Base-by-base conservation (phyloP, 2,329 filamentous ascomycete genomes). In the Neofusicoccum ribis region DNA sequence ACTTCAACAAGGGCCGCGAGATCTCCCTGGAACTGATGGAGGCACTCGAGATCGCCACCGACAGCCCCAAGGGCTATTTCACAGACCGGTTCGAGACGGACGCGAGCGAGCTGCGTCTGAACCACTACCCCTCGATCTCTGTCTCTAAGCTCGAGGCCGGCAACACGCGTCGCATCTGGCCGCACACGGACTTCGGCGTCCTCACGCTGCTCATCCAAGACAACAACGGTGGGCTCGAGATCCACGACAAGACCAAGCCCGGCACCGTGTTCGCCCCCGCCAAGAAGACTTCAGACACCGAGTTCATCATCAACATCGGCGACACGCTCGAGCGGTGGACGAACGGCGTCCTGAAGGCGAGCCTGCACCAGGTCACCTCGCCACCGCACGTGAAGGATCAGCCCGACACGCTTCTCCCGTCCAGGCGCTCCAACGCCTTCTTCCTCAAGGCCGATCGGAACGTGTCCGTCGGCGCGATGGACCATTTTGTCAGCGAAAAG, bases 131-230 rank as follows among this genome's bases (percentile, higher is more conserved):
- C 0, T 51, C 76, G 6, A 67, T 79, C 15, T 60, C 70, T 0
- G 70, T 70, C 1, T 51, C 60, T 2, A 63, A 2, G 67, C 77
- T 17, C 70, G 80, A 11, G 15, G 23, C 3, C 17, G 67, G 3
- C 61, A 70, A 8, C 70, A 69, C 69, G 3, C 69, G 72, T 1
- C 70, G 79, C 2, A 80, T 80, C 58, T 73, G 76, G n/a, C 77
- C 79, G 2, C 80, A 82, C 61, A 77, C 75, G 1, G 80, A 80
- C 66, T 80, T 79, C 67, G 78, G 78, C 6, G 74, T 74, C 2
- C 66, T 81, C 46, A 81, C 79, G 3, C 68, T 80, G 14, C 71
- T 81, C 1, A 80, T 80, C 65, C 79, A 81, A 61, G 79, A 81
- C 54, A 59, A 63, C 1, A 76, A 77, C 27, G 79, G 78, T 8